Evolutionary conservation across 768 basidiomycete species (phyloP), one percentile per base, ranked within the genome.

Genomic region (Favolaschia claudopus): DNA sequence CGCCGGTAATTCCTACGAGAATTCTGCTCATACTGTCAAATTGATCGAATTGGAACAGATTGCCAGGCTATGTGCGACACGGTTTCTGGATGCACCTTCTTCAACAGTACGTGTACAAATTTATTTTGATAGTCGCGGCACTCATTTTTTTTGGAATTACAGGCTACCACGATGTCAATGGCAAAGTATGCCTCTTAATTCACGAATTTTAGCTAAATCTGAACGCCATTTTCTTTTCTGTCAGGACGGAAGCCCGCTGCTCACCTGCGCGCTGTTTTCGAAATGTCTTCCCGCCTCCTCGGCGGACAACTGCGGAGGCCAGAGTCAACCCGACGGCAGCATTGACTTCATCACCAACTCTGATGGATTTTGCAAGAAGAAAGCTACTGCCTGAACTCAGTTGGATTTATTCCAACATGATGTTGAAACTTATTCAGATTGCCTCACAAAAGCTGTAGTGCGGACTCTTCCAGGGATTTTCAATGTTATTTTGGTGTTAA

Each of bases 81-180:
- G 12, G 72, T 75, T 27, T 44, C 60, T 2, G 75, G 68, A 34
- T 77, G 76, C 46, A 62, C 49, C 15, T 75, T 74, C 55, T 55
- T 73, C 25, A 75, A 77, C 57, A 69, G 76, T 75, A 63, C 42
- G 73, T 70, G 10, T 14, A 20, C 22, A 17, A 22, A 15, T 46
- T 27, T 24, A 4, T 6, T 19, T 20, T 53, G 17, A 19, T 17
- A 29, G 32, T 9, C 36, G n/a, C 27, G 20, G 10, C 4, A 31
- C 34, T 52, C 13, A 55, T 42, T 22, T 44, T 45, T 19, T n/a
- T n/a, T n/a, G n/a, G n/a, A n/a, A 10, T 19, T n/a, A 20, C 32
- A 76, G 76, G 70, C 3, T 76, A 75, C 62, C 70, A 74, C 58
- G 75, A 77, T 50, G 70, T 73, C 22, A 76, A 77, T 52, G 76